A percentile compares a stretch with the other conserved stretches of the same genome.
phyloP scores from a whole-genome alignment of 306 rosid genomes.

The Gynostemma pentaphyllum region DNA sequence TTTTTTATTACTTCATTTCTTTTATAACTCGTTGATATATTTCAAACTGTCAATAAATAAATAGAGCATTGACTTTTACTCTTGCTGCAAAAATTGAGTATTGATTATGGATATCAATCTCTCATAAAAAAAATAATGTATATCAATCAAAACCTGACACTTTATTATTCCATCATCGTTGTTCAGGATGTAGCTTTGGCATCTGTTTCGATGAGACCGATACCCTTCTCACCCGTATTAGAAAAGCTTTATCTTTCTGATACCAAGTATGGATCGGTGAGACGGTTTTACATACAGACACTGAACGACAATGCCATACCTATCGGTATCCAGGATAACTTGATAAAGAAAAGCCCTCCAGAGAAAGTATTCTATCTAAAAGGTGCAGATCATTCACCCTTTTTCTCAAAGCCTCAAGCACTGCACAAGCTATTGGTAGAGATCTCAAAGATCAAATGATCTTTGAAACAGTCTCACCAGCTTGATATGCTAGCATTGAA shows the following conservation, averaged over 20 bases:
- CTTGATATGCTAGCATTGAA: conserved; percentile 1
- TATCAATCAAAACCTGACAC: background rate
- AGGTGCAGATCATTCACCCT: conserved; percentile 86
- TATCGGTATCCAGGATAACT: conserved; percentile 42
- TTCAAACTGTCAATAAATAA: background rate
- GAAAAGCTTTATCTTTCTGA: conserved; percentile 76
- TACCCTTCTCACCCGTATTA: conserved; percentile 70
- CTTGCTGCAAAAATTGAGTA: background rate
- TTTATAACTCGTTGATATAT: background rate
- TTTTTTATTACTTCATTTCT: background rate
- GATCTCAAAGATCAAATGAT: conserved; percentile 32
- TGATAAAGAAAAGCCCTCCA: conserved; percentile 62
- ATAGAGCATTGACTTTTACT: background rate
- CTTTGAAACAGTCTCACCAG: conserved; percentile 3
- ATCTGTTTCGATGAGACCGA: conserved; percentile 83
- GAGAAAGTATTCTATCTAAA: conserved; percentile 59
- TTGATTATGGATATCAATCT: too few relatives aligned
- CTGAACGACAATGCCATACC: conserved; percentile 81
- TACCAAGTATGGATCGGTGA: conserved; percentile 49
- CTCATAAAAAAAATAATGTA: too few relatives aligned
- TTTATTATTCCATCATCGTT: conserved; percentile 7
- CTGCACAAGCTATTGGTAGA: conserved; percentile 75
- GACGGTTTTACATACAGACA: conserved; percentile 76
- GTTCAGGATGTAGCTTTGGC: conserved; percentile 81
- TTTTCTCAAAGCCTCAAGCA: conserved; percentile 95